Evolutionary conservation across 352 stramenopile species (phyloP).

Genomic region (Globisporangium radiosum): DNA sequence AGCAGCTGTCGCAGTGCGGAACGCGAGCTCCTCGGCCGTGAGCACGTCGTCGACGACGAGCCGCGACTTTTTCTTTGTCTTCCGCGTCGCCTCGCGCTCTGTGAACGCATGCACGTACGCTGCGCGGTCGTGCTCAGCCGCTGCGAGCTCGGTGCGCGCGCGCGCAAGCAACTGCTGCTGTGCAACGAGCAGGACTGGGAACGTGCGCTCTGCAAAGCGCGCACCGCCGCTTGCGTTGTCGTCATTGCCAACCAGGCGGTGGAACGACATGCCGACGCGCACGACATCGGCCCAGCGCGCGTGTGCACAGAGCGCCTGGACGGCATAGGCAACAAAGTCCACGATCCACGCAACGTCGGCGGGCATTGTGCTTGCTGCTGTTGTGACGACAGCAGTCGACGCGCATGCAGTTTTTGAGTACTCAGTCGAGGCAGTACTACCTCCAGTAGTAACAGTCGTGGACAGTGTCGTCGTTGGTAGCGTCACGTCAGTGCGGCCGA

Average conservation of each 20-base stretch:
- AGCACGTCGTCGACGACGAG: slow-evolving; percentile 66
- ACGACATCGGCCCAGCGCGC: slow-evolving; percentile 54
- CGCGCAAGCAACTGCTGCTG: slow-evolving; percentile 49
- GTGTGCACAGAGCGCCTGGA: slow-evolving; percentile 24
- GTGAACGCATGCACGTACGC: slow-evolving; percentile 41
- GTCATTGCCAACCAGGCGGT: slow-evolving; percentile 27
- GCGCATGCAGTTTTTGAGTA: slow-evolving; percentile 13
- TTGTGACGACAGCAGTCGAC: slow-evolving; percentile 30
- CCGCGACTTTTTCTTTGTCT: slow-evolving; percentile 72
- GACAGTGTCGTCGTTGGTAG: not conserved
- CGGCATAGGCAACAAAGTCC: slow-evolving; percentile 29
- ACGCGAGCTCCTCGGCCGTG: slow-evolving; percentile 54
- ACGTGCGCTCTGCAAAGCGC: slow-evolving; percentile 55
- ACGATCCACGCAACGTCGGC: slow-evolving; percentile 48
- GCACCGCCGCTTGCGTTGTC: slow-evolving; percentile 13
- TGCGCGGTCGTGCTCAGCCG: slow-evolving; percentile 21
- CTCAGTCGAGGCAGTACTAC: not conserved
- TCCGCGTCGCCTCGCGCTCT: slow-evolving; percentile 64
- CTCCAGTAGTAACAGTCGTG: not conserved
- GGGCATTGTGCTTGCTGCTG: slow-evolving; percentile 24
- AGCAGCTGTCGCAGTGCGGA: slow-evolving; percentile 28
- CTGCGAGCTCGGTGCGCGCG: slow-evolving; percentile 25
- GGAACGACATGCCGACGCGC: slow-evolving; percentile 42
- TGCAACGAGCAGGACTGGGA: slow-evolving; percentile 51
- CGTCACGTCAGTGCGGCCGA: not conserved